Base-by-base conservation (phyloP, 1,139 yeast genomes). In the Lipomyces yarrowii region DNA sequence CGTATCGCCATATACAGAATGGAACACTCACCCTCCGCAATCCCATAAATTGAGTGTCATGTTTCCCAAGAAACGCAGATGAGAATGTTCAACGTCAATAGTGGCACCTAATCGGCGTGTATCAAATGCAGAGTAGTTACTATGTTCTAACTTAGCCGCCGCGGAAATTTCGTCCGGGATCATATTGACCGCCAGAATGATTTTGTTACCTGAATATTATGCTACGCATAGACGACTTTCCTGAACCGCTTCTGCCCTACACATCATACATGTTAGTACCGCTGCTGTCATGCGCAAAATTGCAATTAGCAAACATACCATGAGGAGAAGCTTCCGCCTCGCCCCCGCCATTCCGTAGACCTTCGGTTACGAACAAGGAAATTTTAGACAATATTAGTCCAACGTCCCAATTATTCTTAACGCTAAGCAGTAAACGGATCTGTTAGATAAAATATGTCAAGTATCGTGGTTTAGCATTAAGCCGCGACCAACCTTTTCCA, bases 31-130 rank as follows among this genome's bases (percentile, higher is more conserved):
- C 71, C 96, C 97, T 72, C 99, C 99, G 79, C 99, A 94, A 77
- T 94, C 99, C 99, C 99, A 93, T 46, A 94, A 81, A 73, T 94
- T 94, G 65, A 94, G 82, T 1, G 98, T 92, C 96, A 94, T 91
- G 76, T 94, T 93, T 3, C 98, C 98, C 68, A 94, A 81, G 75
- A 94, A 93, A 65, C 98, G 81, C 63, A 94, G 81, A 78, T 94
- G 97, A 3, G 98, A 92, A 75, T 94, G 98, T 76, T 96, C 99
- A 33, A 94, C 98, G 75, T 96, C 99, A 68, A 96, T 93, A 0
- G 99, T 94, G 32, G 99, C 99, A 0, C 99, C 99, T 18, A 94
- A 80, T 69, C 99, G 82, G 71, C 98, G 83, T 1, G 99, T 94
- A 75, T 94, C 99, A 75, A 93, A 91, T 0, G 99, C 99, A 2